Conservation (phyloP, 768 basidiomycete genomes). For the Boletus bicolor region DNA sequence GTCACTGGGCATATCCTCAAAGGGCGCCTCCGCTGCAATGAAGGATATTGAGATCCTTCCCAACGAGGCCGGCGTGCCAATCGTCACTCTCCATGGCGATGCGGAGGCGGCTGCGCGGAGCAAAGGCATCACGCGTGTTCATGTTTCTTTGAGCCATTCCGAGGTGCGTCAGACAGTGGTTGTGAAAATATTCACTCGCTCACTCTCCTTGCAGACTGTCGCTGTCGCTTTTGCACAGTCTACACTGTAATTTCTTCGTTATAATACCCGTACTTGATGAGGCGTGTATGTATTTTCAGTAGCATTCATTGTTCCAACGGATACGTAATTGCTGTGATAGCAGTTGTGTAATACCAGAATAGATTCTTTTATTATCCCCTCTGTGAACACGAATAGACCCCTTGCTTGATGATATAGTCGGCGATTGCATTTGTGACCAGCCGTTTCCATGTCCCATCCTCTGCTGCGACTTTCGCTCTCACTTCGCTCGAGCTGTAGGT, state of each 20-base stretch:
- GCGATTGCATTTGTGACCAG: slow-evolving; percentile 47
- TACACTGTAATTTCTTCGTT: slow-evolving; percentile 21
- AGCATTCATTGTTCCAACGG: neutral
- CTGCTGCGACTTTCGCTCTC: slow-evolving; percentile 32
- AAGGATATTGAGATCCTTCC: slow-evolving; percentile 96
- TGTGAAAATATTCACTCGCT: slow-evolving; percentile 8
- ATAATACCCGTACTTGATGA: slow-evolving; percentile 1
- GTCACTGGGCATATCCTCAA: slow-evolving; percentile 82
- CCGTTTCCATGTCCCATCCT: slow-evolving; percentile 39
- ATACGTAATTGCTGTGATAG: neutral
- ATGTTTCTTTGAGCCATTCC: slow-evolving; percentile 90
- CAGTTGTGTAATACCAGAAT: slow-evolving; percentile 12
- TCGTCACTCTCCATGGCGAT: slow-evolving; percentile 74
- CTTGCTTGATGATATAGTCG: slow-evolving; percentile 47
- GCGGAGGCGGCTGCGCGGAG: slow-evolving; percentile 68
- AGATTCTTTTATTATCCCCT: slow-evolving; percentile 3
- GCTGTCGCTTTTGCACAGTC: slow-evolving; percentile 90
- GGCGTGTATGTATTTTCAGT: slow-evolving; percentile 3
- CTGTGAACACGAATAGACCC: slow-evolving; percentile 38
- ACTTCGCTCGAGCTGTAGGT: slow-evolving; percentile 71
- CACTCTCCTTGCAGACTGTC: slow-evolving; percentile 51
- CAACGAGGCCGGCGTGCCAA: slow-evolving; percentile 73
- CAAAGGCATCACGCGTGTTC: slow-evolving; percentile 70
- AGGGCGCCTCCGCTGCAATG: slow-evolving; percentile 93
- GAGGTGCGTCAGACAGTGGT: slow-evolving; percentile 55